These are phyloP conservation scores for Boechera retrofracta DNA, from an alignment of 345 rosid genomes.

Conservation along the genomic window DNA sequence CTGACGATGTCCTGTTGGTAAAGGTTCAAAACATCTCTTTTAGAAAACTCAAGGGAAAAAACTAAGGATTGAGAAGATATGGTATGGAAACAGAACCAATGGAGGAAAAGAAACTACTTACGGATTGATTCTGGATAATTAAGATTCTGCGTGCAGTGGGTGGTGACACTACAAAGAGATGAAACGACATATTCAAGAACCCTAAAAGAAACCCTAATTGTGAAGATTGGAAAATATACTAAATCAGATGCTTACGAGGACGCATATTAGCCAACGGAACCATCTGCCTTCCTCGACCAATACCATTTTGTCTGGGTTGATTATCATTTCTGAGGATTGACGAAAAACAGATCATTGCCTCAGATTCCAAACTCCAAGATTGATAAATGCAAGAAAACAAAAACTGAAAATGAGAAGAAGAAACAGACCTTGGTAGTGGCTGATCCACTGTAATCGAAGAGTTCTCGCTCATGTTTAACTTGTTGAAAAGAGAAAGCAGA, in stretches of 20 bases:
- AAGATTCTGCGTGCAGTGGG: conserved; percentile 3
- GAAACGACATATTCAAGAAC: neutral
- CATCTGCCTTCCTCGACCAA: neutral
- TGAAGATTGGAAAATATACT: neutral
- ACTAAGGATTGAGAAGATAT: neutral
- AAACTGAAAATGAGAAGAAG: neutral
- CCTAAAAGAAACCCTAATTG: neutral
- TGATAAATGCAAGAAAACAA: too few relatives aligned
- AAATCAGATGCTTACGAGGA: neutral
- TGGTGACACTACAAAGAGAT: neutral
- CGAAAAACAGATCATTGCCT: neutral
- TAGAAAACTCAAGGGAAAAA: too few relatives aligned
- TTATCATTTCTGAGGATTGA: neutral
- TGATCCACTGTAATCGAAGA: neutral
- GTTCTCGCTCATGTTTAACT: neutral
- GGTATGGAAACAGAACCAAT: neutral
- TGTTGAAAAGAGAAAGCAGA: neutral
- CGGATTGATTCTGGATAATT: neutral
- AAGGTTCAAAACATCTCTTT: neutral
- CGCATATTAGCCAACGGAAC: neutral
- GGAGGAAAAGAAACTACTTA: neutral
- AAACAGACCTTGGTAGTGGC: neutral
- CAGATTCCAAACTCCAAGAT: too few relatives aligned
- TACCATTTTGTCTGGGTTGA: neutral
- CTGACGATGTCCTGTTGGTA: neutral